A percentile compares a stretch with the other conserved stretches of the same genome.
phyloP scores from a whole-genome alignment of 2,329 filamentous ascomycete genomes.

The Fusarium sp. region DNA sequence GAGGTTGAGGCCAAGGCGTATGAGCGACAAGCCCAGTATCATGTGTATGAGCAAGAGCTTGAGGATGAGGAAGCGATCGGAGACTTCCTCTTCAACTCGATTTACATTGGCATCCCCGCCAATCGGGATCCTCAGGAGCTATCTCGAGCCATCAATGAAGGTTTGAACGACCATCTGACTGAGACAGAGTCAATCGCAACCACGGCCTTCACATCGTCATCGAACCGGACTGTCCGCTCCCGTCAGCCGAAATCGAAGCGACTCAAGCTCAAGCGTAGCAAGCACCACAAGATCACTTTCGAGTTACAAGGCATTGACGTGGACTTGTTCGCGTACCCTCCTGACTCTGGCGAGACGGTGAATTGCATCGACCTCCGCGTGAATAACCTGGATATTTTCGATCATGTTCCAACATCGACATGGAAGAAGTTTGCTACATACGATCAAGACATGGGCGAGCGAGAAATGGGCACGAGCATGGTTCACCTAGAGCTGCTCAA shows the following conservation, averaged over 20 bases:
- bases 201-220: slow-evolving; percentile 72
- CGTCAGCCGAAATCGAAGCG: slow-evolving; percentile 63
- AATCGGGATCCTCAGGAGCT: slow-evolving; percentile 88
- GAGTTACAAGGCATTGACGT: slow-evolving; percentile 87
- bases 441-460: slow-evolving; percentile 85
- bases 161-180: slow-evolving; percentile 85
- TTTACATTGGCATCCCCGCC: slow-evolving; percentile 92
- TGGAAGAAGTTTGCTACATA: slow-evolving; percentile 99
- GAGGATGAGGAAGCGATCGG: slow-evolving; percentile 90
- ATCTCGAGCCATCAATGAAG: slow-evolving; percentile 84
- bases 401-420: slow-evolving; percentile 93
- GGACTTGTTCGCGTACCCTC: slow-evolving; percentile 84
- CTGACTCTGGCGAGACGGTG: slow-evolving; percentile 81
- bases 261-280: slow-evolving; percentile 84
- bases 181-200: slow-evolving; percentile 92
- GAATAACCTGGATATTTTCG: slow-evolving; percentile 87
- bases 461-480: slow-evolving; percentile 90
- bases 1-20: slow-evolving; percentile 86
- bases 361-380: slow-evolving; percentile 88
- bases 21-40: slow-evolving; percentile 73
- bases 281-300: slow-evolving; percentile 93
- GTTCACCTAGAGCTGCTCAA: slow-evolving; percentile 88
- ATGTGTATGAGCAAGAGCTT: slow-evolving; percentile 73
- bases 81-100: slow-evolving; percentile 97
- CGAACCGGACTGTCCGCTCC: slow-evolving; percentile 59